phyloP scores from a whole-genome alignment of 352 stramenopile genomes.

The Pythium apleroticum region DNA sequence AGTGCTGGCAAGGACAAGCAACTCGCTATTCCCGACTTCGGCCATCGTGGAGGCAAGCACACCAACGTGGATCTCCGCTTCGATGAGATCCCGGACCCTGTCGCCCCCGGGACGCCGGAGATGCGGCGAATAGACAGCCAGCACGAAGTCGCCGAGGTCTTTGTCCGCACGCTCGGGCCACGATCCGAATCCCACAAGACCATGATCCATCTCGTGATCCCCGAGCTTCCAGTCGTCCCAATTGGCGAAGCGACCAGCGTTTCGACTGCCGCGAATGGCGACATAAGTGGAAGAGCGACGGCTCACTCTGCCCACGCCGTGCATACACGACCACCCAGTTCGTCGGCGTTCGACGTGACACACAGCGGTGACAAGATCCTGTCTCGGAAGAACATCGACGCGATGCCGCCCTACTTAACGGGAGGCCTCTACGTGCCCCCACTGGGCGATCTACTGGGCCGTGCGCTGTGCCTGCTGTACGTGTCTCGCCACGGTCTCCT shows the following conservation, averaged over 20 bases:
- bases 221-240: background rate
- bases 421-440: constrained; percentile 52
- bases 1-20: background rate
- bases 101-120: background rate
- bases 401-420: constrained; percentile 55
- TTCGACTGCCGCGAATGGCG: background rate
- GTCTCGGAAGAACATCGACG: constrained; percentile 15
- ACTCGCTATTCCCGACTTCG: constrained; percentile 21
- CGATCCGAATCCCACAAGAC: constrained; percentile 17
- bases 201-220: background rate
- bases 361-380: constrained; percentile 22
- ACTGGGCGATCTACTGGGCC: constrained; percentile 71
- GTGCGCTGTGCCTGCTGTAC: constrained; percentile 85
- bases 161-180: constrained; percentile 35
- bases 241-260: background rate
- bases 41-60: background rate
- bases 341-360: background rate
- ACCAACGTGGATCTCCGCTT: constrained; percentile 17
- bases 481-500: constrained; percentile 88
- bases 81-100: constrained; percentile 12
- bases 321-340: too few relatives aligned
- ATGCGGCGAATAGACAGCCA: constrained; percentile 38
- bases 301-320: background rate
- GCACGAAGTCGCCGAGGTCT: constrained; percentile 60
- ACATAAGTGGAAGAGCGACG: background rate